Evolutionary conservation across 352 stramenopile genomes (phyloP).

Genomic region (Phytopythium kandeliae): DNA sequence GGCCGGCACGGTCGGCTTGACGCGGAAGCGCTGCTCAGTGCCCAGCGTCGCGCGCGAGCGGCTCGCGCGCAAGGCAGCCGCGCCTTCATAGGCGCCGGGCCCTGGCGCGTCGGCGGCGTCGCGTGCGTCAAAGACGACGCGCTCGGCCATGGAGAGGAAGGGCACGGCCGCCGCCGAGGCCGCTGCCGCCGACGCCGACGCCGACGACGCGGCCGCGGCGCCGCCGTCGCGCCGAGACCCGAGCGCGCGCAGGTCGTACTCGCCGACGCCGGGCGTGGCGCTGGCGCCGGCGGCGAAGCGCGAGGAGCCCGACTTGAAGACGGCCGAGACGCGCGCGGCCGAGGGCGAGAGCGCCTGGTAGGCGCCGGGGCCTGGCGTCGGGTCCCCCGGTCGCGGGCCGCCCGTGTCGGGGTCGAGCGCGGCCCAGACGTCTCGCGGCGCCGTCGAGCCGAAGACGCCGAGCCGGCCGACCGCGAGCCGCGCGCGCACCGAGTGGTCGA

Average conservation of each 20-base stretch:
- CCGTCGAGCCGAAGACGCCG: conserved; percentile 69
- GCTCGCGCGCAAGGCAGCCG: too few species aligned
- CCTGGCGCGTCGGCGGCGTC: conserved; percentile 36
- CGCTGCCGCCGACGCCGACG: background rate
- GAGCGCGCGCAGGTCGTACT: conserved; percentile 27
- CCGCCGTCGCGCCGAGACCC: too few species aligned
- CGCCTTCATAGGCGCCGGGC: conserved; percentile 36
- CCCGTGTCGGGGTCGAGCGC: conserved; percentile 36
- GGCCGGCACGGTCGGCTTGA: conserved; percentile 40
- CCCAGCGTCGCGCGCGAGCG: conserved; percentile 37
- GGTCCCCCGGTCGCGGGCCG: conserved; percentile 17
- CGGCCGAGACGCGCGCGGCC: conserved; percentile 16
- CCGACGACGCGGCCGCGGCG: background rate
- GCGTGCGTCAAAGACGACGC: conserved; percentile 35
- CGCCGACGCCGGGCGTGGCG: conserved; percentile 37
- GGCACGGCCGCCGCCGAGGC: conserved; percentile 2
- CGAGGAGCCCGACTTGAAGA: conserved; percentile 54
- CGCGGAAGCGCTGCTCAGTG: conserved; percentile 42
- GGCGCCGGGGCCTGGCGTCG: conserved; percentile 50
- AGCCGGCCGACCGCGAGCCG: conserved; percentile 53
- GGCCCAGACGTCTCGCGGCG: conserved; percentile 67
- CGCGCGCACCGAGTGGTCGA: conserved; percentile 40
- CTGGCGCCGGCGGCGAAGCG: conserved; percentile 28
- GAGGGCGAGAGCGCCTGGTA: conserved; percentile 22
- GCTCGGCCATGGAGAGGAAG: conserved; percentile 42